Evolutionary conservation across 345 rosid species (phyloP).

Genomic region (Sonneratia alba): DNA sequence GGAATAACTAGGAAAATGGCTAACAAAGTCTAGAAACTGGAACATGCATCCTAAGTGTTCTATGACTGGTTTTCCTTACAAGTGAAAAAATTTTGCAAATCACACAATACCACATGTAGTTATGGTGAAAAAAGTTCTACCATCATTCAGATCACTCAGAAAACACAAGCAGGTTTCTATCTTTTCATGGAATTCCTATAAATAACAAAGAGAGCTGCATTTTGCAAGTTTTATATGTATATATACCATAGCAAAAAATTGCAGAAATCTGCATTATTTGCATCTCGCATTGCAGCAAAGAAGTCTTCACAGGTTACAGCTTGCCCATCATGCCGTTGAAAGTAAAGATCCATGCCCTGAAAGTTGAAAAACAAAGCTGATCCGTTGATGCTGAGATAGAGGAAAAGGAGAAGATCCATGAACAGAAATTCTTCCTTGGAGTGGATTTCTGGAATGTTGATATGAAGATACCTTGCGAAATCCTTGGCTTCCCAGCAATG

Average conservation of each 20-base stretch:
- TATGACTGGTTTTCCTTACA: background rate
- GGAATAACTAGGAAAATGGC: no score
- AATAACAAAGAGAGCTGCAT: background rate
- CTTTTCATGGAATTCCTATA: background rate
- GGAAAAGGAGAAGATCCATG: background rate
- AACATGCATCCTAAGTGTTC: background rate
- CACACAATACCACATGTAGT: background rate
- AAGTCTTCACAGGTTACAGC: conserved; percentile 99
- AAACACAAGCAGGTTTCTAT: conserved; percentile 2
- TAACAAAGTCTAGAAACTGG: background rate
- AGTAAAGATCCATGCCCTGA: conserved; percentile 97
- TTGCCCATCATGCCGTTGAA: conserved; percentile 88
- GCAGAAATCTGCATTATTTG: conserved; percentile 85
- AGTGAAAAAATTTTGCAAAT: background rate
- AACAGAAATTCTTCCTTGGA: background rate
- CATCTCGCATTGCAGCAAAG: conserved; percentile 94
- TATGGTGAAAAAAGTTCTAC: background rate
- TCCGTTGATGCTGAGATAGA: conserved; percentile 5
- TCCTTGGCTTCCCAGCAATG: conserved; percentile 78
- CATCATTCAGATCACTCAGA: conserved; percentile 5
- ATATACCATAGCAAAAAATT: conserved; percentile 84
- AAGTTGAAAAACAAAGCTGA: conserved; percentile 11
- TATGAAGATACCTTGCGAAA: conserved; percentile 63
- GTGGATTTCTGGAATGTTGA: background rate
- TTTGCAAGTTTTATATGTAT: conserved; percentile 6